phyloP scores from a whole-genome alignment of 352 stramenopile species.

The Phytophthora podocarpi region DNA sequence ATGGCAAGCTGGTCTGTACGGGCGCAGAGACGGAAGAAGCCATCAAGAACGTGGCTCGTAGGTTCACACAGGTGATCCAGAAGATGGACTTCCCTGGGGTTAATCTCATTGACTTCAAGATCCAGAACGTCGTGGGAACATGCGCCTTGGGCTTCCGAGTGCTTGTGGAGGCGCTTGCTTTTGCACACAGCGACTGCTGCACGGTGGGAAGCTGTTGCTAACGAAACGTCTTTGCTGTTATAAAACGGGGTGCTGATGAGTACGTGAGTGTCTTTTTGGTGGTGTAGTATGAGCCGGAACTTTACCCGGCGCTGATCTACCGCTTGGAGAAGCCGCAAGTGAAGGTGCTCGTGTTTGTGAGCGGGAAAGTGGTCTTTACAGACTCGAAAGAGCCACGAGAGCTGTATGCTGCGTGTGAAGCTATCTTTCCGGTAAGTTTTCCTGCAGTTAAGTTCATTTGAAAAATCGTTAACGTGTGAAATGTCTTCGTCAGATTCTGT shows the following conservation, averaged over 20 bases:
- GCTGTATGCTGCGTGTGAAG: conserved; percentile 82
- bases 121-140: conserved; percentile 83
- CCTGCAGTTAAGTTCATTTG: background rate
- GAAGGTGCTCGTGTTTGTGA: conserved; percentile 99
- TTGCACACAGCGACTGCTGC: conserved; percentile 74
- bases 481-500: conserved; percentile 56
- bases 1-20: conserved; percentile 85
- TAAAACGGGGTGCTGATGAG: background rate
- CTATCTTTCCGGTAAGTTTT: conserved; percentile 71
- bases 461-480: background rate
- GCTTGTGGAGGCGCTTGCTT: conserved; percentile 81
- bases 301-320: conserved; percentile 99
- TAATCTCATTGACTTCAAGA: conserved; percentile 89
- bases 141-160: conserved; percentile 79
- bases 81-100: conserved; percentile 86
- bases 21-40: conserved; percentile 72
- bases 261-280: background rate
- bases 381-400: conserved; percentile 90
- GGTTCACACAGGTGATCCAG: conserved; percentile 86
- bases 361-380: conserved; percentile 97
- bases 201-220: conserved; percentile 44
- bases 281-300: conserved; percentile 96
- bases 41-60: conserved; percentile 77
- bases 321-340: conserved; percentile 95
- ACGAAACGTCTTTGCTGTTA: background rate